A percentile compares a stretch with the other conserved stretches of the same genome.
Evolutionary conservation across 495 filamentous ascomycete genomes (phyloP).

Genomic region (Aspergillus baeticus): DNA sequence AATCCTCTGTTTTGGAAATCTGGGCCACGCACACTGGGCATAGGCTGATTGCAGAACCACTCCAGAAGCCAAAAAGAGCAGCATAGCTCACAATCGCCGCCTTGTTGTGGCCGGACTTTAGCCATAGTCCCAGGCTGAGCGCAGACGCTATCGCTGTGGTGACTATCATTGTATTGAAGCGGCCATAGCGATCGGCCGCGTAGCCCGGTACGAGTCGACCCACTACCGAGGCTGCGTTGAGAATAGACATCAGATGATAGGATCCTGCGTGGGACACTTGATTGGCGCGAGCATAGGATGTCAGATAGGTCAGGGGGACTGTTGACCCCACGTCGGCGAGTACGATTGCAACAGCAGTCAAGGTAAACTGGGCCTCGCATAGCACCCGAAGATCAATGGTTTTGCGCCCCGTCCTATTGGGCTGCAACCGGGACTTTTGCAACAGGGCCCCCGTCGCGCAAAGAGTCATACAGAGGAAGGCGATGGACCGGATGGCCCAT

Average conservation of each 20-base stretch:
- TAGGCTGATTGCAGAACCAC: conserved; percentile 57
- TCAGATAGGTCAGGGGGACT: not conserved
- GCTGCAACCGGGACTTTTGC: too few species aligned
- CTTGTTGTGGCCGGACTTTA: conserved; percentile 28
- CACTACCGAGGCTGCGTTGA: not conserved
- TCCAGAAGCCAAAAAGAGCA: conserved; percentile 60
- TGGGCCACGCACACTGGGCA: conserved; percentile 60
- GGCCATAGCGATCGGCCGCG: not conserved
- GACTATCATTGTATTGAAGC: not conserved
- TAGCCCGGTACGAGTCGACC: not conserved
- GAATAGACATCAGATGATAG: not conserved
- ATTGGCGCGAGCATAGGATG: not conserved
- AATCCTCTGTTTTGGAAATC: conserved; percentile 56
- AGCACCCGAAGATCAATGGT: too few species aligned
- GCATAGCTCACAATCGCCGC: conserved; percentile 54
- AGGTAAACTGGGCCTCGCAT: too few species aligned
- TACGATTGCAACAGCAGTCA: too few species aligned
- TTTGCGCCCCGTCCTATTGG: too few species aligned
- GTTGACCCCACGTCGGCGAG: too few species aligned
- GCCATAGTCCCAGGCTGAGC: conserved; percentile 54
- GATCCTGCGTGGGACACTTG: too few species aligned
- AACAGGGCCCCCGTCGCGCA: too few species aligned
- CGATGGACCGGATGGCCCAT: conserved; percentile 70
- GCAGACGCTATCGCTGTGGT: conserved; percentile 21
- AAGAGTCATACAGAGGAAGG: too few species aligned